phyloP scores from a whole-genome alignment of 805 yeast genomes.

The Clavispora asparagi region DNA sequence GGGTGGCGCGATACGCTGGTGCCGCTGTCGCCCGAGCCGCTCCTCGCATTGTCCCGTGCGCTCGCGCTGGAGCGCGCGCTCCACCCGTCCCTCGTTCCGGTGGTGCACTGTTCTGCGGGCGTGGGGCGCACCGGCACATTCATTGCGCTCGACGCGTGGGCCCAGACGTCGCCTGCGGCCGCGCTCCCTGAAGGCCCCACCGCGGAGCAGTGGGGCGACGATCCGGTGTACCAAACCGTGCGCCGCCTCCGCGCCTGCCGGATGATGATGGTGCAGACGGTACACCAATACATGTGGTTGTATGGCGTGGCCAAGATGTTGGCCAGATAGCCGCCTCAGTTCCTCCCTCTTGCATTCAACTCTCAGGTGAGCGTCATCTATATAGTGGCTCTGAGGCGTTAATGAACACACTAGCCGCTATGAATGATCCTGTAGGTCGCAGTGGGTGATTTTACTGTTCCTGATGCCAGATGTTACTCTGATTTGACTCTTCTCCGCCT shows the following conservation, averaged over 20 bases:
- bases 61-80: conserved; percentile 2
- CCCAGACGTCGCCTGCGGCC: conserved; percentile 1
- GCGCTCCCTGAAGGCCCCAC: not conserved
- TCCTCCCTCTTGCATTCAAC: no score
- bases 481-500: no score
- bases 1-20: conserved; percentile 14
- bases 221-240: conserved; percentile 26
- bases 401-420: no score
- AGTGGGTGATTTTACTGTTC: no score
- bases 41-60: conserved; percentile 9
- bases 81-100: conserved; percentile 20
- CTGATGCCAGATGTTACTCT: no score
- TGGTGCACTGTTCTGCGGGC: conserved; percentile 88
- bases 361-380: no score
- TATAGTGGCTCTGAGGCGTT: no score
- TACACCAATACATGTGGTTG: conserved; percentile 31
- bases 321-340: not conserved
- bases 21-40: conserved; percentile 11
- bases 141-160: conserved; percentile 32
- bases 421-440: no score
- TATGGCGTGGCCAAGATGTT: conserved; percentile 21
- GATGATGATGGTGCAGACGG: conserved; percentile 43
- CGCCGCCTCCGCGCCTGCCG: conserved; percentile 25
- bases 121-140: conserved; percentile 92
- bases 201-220: conserved; percentile 7